A percentile compares a stretch with the other conserved stretches of the same genome.
Evolutionary conservation across 768 basidiomycete species (phyloP).

Genomic region (Boletus rufocinnamomeus): DNA sequence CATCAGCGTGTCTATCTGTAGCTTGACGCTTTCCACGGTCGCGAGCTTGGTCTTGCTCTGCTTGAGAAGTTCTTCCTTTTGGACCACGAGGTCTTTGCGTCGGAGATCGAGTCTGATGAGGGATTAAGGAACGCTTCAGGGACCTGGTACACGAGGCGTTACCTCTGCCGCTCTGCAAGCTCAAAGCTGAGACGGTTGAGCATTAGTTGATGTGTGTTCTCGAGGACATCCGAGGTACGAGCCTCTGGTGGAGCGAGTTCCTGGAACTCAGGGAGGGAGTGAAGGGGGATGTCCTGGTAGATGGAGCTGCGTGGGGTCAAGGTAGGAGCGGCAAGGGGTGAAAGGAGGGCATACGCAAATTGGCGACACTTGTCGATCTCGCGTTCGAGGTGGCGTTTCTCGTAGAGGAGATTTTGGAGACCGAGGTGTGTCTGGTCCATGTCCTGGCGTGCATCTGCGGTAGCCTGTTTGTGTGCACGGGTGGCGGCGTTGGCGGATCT

Average conservation of each 20-base stretch:
- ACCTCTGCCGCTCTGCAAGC: conserved; percentile 87
- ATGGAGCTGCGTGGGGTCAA: conserved; percentile 57
- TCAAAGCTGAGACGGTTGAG: conserved; percentile 86
- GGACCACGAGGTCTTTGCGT: conserved; percentile 64
- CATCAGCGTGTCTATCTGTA: conserved; percentile 72
- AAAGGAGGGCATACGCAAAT: conserved; percentile 61
- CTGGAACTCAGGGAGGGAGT: conserved; percentile 68
- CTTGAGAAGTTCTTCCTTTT: conserved; percentile 80
- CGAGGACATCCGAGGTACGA: conserved; percentile 57
- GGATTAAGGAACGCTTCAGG: conserved; percentile 8
- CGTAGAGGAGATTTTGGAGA: conserved; percentile 85
- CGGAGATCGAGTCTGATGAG: conserved; percentile 64
- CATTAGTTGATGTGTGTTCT: conserved; percentile 82
- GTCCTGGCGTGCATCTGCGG: conserved; percentile 73
- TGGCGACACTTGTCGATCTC: conserved; percentile 93
- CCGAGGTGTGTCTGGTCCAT: conserved; percentile 91
- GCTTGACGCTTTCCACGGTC: conserved; percentile 76
- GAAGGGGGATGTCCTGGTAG: conserved; percentile 83
- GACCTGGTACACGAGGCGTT: conserved; percentile 17
- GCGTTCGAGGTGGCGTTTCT: conserved; percentile 85
- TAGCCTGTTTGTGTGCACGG: conserved; percentile 69
- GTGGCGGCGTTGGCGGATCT: conserved; percentile 71
- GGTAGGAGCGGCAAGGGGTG: not conserved
- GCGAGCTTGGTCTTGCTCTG: conserved; percentile 72
- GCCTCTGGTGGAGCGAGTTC: conserved; percentile 68